Evolutionary conservation across 306 rosid genomes (phyloP), one percentile per base, ranked within the genome.

Genomic region (Datisca glomerata): DNA sequence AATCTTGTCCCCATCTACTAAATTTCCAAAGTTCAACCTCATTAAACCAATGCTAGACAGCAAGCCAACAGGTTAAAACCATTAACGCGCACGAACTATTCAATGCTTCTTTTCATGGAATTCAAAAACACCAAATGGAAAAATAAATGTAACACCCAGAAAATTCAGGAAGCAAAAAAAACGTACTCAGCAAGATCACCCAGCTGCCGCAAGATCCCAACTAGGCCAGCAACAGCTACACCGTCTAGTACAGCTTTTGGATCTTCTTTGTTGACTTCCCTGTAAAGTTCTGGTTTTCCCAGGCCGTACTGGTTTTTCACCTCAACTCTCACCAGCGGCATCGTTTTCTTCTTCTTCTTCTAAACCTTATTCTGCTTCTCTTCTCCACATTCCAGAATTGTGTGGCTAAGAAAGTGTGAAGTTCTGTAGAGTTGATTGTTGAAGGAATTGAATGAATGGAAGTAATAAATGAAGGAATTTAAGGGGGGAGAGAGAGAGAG

Each of bases 111-210:
- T 1, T 12, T 4, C 27, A 19, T 13, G 24, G 21, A 20, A 41
- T 10, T 41, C 3, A 33, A 55, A 22, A 38, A n/a, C 2, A 29
- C 37, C 41, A 61, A 21, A 21, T 25, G 41, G 18, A n/a, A n/a
- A n/a, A n/a, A n/a, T 15, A 24, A 38, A 47, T 20, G 25, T 15
- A 46, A 33, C 1, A 43, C 29, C 2, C n/a, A 2, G 22, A 44
- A 43, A 27, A 24, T 16, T 4, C 38, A 10, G 18, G 35, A 37
- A 41, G 47, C 18, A 3, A 71, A 41, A 49, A 56, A 55, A 12
- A 53, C 91, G 34, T 83, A 89, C 98, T 89, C 95, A 39, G 93
- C 93, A 62, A 89, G 98, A 75, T 89, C 98, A 45, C 98, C 98
- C 29, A 89, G 79, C 34, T 89, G 98, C 45, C 93, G 69, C 75